These are phyloP conservation scores for Solanum stenotomum DNA, from an alignment of 257 asterid species.

Conservation along the genomic window DNA sequence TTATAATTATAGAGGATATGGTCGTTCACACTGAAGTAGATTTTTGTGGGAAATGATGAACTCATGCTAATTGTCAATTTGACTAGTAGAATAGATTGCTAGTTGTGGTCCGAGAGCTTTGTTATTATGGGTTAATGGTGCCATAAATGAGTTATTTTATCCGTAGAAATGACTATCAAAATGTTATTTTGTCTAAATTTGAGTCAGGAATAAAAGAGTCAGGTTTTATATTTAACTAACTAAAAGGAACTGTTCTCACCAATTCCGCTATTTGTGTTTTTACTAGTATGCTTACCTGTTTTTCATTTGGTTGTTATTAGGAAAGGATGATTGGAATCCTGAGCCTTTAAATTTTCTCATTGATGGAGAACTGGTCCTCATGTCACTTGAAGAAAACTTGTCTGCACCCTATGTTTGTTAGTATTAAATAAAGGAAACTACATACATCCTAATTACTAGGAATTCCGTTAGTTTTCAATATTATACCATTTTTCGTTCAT, in stretches of 20 bases:
- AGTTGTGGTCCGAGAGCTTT: neutral
- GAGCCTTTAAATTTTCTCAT: conserved; percentile 84
- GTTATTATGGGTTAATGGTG: neutral
- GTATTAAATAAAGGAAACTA: neutral
- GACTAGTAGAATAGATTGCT: neutral
- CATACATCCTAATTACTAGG: too few relatives aligned
- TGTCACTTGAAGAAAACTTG: conserved; percentile 57
- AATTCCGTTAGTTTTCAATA: too few relatives aligned
- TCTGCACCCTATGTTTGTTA: too few relatives aligned
- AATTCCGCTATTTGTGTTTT: neutral
- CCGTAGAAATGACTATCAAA: neutral
- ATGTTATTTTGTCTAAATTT: neutral
- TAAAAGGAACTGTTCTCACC: neutral
- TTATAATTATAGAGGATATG: neutral
- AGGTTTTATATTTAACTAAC: neutral
- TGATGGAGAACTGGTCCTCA: conserved; percentile 75
- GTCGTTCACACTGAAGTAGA: neutral
- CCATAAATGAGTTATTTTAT: neutral
- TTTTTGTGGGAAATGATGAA: neutral
- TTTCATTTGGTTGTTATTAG: conserved; percentile 19
- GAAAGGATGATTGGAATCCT: conserved; percentile 45
- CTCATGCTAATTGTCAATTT: neutral
- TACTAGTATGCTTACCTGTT: neutral
- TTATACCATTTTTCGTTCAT: too few relatives aligned
- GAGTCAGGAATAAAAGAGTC: neutral